Conservation (phyloP, 2,329 filamentous ascomycete species). For the Pseudocercospora macadamiae region DNA sequence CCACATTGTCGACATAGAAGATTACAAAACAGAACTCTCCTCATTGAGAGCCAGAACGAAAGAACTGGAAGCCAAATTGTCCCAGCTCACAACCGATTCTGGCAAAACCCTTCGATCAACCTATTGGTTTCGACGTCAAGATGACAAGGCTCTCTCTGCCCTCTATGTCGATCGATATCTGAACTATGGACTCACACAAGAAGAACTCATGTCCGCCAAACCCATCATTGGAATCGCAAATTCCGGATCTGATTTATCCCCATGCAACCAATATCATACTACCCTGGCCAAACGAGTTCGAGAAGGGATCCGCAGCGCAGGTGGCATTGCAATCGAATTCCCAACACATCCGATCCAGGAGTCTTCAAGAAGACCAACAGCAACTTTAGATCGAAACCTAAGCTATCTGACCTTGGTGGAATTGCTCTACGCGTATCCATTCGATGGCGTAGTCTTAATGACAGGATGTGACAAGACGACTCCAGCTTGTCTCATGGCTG, state of each 20-base stretch:
- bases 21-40: slow-evolving; percentile 36
- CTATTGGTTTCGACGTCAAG: slow-evolving; percentile 35
- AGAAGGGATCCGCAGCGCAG: slow-evolving; percentile 35
- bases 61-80: slow-evolving; percentile 34
- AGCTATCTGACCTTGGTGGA: slow-evolving; percentile 36
- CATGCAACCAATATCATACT: slow-evolving; percentile 37
- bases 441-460: slow-evolving; percentile 36
- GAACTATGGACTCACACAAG: slow-evolving; percentile 35
- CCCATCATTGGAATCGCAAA: slow-evolving; percentile 39
- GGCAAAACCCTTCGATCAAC: slow-evolving; percentile 28
- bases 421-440: slow-evolving; percentile 36
- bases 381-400: slow-evolving; percentile 36
- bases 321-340: slow-evolving; percentile 37
- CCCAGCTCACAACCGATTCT: slow-evolving; percentile 17
- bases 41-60: slow-evolving; percentile 33
- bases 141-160: slow-evolving; percentile 36
- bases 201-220: slow-evolving; percentile 34
- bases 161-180: slow-evolving; percentile 38
- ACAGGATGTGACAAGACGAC: slow-evolving; percentile 40
- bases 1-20: slow-evolving; percentile 34
- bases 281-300: slow-evolving; percentile 34
- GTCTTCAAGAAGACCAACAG: slow-evolving; percentile 33
- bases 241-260: slow-evolving; percentile 36
- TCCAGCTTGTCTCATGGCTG: slow-evolving; percentile 37
- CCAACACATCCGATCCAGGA: slow-evolving; percentile 39